A percentile compares a stretch with the other conserved stretches of the same genome.
These are phyloP conservation scores for Emmonsiellopsis sp. DNA, from an alignment of 2,329 filamentous ascomycete species.

Conservation along the genomic window DNA sequence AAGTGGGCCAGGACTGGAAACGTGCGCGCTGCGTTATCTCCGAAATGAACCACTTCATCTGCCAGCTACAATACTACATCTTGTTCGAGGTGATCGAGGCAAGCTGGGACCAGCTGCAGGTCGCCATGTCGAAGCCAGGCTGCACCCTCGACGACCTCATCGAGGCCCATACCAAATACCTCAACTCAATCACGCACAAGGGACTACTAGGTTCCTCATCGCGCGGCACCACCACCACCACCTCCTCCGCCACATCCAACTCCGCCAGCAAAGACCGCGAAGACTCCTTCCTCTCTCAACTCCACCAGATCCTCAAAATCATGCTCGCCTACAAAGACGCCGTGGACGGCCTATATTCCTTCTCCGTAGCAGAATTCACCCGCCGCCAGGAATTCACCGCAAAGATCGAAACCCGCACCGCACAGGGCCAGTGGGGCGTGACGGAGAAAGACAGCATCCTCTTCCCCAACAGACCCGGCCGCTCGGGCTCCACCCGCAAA, in stretches of 20 bases:
- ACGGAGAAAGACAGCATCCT: slow-evolving; percentile 41
- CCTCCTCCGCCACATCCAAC: slow-evolving; percentile 41
- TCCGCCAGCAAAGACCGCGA: slow-evolving; percentile 46
- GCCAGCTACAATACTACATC: slow-evolving; percentile 96
- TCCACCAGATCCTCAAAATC: slow-evolving; percentile 83
- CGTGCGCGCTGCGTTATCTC: slow-evolving; percentile 77
- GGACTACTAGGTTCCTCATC: slow-evolving; percentile 69
- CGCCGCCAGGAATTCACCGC: slow-evolving; percentile 77
- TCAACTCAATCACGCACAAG: slow-evolving; percentile 92
- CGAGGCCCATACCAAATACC: slow-evolving; percentile 78
- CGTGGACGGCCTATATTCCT: slow-evolving; percentile 89
- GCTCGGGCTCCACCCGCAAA: slow-evolving; percentile 12
- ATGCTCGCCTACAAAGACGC: slow-evolving; percentile 93
- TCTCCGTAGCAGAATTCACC: slow-evolving; percentile 90
- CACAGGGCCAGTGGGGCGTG: slow-evolving; percentile 56
- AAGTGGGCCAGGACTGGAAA: slow-evolving; percentile 77
- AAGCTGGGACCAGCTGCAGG: slow-evolving; percentile 85
- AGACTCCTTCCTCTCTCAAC: slow-evolving; percentile 77
- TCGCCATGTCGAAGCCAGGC: slow-evolving; percentile 70
- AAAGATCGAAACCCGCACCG: slow-evolving; percentile 57
- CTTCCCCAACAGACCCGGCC: slow-evolving; percentile 23
- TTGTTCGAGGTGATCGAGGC: slow-evolving; percentile 97
- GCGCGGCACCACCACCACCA: slow-evolving; percentile 23
- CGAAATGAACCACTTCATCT: slow-evolving; percentile 98
- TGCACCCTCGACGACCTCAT: slow-evolving; percentile 94